A percentile compares a stretch with the other conserved stretches of the same genome.
Evolutionary conservation across 257 asterid species (phyloP).

Genomic region (Lantana camara): DNA sequence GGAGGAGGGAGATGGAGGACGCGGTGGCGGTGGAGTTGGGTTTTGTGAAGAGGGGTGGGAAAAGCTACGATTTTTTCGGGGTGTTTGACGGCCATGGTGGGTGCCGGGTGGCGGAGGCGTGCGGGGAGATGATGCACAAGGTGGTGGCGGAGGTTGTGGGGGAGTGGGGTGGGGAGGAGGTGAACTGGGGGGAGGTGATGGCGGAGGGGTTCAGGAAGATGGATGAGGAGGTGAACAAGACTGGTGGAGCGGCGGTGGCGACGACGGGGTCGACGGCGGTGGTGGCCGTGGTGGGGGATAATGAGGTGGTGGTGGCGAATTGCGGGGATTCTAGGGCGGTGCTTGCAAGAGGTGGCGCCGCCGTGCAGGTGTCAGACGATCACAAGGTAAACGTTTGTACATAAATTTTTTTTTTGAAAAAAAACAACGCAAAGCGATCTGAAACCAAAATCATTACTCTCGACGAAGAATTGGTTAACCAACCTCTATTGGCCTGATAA

Average conservation of each 20-base stretch:
- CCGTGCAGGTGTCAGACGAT: slow-evolving; percentile 62
- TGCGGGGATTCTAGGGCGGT: slow-evolving; percentile 91
- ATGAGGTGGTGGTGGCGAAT: slow-evolving; percentile 68
- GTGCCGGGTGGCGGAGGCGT: slow-evolving; percentile 59
- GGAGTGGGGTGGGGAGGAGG: slow-evolving; percentile 15
- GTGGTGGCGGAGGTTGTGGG: slow-evolving; percentile 31
- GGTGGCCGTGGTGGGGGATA: slow-evolving; percentile 70
- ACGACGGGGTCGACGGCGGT: slow-evolving; percentile 75
- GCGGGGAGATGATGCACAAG: slow-evolving; percentile 55
- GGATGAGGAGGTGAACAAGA: slow-evolving; percentile 59
- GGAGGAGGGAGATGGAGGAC: slow-evolving; percentile 82
- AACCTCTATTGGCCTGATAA: too few relatives aligned
- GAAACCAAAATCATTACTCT: too few relatives aligned
- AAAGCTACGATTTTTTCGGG: slow-evolving; percentile 53
- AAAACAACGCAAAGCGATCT: too few relatives aligned
- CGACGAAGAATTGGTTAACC: too few relatives aligned
- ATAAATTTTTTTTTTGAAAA: not conserved
- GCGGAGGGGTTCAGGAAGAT: slow-evolving; percentile 47
- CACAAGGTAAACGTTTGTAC: slow-evolving; percentile 53
- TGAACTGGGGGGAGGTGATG: slow-evolving; percentile 63
- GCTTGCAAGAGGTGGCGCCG: slow-evolving; percentile 56
- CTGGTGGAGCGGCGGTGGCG: slow-evolving; percentile 54
- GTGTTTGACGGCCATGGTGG: slow-evolving; percentile 90
- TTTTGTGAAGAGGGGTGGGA: slow-evolving; percentile 39
- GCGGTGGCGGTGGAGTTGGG: slow-evolving; percentile 53